phyloP scores from a whole-genome alignment of 2,329 filamentous ascomycete genomes.

The Hortaea sp. region DNA sequence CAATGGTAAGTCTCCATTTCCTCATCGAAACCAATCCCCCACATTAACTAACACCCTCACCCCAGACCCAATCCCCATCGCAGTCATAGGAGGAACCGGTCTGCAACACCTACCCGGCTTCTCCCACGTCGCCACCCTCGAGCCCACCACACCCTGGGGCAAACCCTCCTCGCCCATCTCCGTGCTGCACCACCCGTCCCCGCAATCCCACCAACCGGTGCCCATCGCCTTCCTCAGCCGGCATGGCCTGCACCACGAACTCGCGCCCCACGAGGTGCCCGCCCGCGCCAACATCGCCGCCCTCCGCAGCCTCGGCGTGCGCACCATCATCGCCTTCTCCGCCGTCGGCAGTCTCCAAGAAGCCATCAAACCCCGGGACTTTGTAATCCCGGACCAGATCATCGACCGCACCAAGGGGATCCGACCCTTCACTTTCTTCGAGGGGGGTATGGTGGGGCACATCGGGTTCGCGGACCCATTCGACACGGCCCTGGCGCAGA shows the following conservation, averaged over 20 bases:
- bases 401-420: conserved; percentile 96
- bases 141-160: conserved; percentile 80
- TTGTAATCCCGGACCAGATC: conserved; percentile 90
- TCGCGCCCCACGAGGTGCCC: conserved; percentile 90
- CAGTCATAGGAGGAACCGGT: conserved; percentile 64
- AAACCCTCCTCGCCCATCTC: conserved; percentile 64
- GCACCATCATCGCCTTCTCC: conserved; percentile 86
- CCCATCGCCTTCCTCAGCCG: conserved; percentile 85
- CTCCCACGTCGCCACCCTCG: conserved; percentile 69
- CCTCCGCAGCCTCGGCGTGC: conserved; percentile 79
- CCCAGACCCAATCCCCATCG: conserved; percentile 39
- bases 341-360: conserved; percentile 89
- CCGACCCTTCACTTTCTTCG: conserved; percentile 91
- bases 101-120: conserved; percentile 81
- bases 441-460: conserved; percentile 82
- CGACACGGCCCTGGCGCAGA: conserved; percentile 62
- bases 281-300: conserved; percentile 95
- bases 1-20: conserved; percentile 13
- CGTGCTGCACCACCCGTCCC: conserved; percentile 77
- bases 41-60: background rate
- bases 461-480: conserved; percentile 96
- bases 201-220: conserved; percentile 50
- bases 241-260: conserved; percentile 79
- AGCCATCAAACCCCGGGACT: conserved; percentile 89
- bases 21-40: background rate